Evolutionary conservation across 23 red algal species (phyloP).

Genomic region (Cyanidioschyzon merolae): DNA sequence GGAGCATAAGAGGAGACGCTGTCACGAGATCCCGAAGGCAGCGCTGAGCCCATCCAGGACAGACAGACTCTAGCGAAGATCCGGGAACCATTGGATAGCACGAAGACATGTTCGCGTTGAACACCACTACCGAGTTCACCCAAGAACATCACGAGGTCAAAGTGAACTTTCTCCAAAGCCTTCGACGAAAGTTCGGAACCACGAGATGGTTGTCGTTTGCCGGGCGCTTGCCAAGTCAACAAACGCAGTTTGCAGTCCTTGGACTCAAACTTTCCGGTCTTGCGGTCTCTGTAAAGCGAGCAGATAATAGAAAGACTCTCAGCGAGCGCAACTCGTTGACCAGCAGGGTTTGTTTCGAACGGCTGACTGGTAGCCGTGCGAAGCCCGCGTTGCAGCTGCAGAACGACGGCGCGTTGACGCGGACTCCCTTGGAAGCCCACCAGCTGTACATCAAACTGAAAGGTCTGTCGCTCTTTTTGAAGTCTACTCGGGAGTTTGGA

Average conservation of each 20-base stretch:
- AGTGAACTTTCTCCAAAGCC: constrained; percentile 13
- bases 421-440: neutral
- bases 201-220: neutral
- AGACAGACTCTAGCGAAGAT: neutral
- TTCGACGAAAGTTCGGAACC: neutral
- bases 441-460: neutral
- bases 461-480: constrained; percentile 6
- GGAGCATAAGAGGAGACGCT: neutral
- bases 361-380: neutral
- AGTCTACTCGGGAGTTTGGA: neutral
- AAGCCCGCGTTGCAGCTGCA: constrained; percentile 14
- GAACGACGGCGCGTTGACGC: neutral
- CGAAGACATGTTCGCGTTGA: neutral
- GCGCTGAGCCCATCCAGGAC: neutral
- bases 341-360: neutral
- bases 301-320: neutral
- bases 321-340: neutral
- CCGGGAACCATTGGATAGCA: neutral
- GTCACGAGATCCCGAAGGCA: neutral
- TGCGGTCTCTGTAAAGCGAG: neutral
- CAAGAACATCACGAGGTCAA: neutral
- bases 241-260: constrained; percentile 9
- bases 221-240: neutral
- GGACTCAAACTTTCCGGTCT: neutral
- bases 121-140: constrained; percentile 6